Conservation (phyloP, 2,329 filamentous ascomycete genomes). For the Microcyclospora pomicola region DNA sequence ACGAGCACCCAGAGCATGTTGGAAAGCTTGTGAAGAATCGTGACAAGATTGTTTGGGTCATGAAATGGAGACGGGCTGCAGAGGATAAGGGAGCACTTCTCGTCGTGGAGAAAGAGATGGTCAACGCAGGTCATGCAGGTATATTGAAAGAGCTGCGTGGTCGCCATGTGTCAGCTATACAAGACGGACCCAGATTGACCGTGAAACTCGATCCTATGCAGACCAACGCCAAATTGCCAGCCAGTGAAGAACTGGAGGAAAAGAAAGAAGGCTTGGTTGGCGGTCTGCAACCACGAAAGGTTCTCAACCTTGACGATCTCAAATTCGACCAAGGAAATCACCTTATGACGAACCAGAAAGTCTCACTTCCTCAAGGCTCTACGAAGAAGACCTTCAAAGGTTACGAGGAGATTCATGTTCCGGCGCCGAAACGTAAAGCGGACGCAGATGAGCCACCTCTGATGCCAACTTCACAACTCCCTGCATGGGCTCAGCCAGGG, state of each 20-base stretch:
- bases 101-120: constrained; percentile 79
- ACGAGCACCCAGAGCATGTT: constrained; percentile 87
- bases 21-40: constrained; percentile 82
- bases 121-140: constrained; percentile 68
- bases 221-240: constrained; percentile 40
- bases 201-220: constrained; percentile 81
- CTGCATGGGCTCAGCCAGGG: constrained; percentile 77
- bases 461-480: constrained; percentile 74
- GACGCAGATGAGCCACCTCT: constrained; percentile 62
- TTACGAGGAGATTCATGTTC: constrained; percentile 96
- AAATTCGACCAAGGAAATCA: constrained; percentile 97
- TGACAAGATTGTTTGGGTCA: constrained; percentile 93
- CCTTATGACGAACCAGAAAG: constrained; percentile 97
- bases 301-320: constrained; percentile 90
- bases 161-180: constrained; percentile 46
- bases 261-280: constrained; percentile 59
- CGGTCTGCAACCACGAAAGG: constrained; percentile 69
- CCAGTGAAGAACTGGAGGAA: constrained; percentile 39
- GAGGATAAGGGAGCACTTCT: constrained; percentile 59
- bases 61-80: constrained; percentile 68
- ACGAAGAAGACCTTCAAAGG: constrained; percentile 94
- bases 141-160: constrained; percentile 82
- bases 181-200: constrained; percentile 48
- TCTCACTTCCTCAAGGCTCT: constrained; percentile 83
- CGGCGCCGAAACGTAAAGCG: constrained; percentile 73